Percentiles rank a stretch among this genome's conserved stretches.
Evolutionary conservation across 2,329 filamentous ascomycete species (phyloP).

Genomic region (Sporothrix phasma): DNA sequence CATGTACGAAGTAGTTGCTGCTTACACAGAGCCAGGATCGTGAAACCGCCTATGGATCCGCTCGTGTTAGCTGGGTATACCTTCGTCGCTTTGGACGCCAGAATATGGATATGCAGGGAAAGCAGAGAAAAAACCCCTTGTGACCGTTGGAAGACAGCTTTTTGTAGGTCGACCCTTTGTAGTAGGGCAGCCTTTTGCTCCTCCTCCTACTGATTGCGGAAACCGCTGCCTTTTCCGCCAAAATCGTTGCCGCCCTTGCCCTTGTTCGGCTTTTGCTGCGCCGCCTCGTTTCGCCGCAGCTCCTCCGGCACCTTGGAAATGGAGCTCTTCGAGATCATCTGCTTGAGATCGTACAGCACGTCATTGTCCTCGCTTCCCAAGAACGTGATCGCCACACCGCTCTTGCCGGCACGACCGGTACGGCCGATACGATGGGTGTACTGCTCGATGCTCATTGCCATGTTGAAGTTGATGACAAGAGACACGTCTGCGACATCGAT

Average conservation of each 20-base stretch:
- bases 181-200: neutral
- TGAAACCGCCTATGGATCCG: too few relatives aligned
- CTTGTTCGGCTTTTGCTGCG: conserved; percentile 63
- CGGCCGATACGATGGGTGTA: conserved; percentile 96
- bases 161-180: too few relatives aligned
- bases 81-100: too few relatives aligned
- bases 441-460: conserved; percentile 83
- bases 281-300: conserved; percentile 75
- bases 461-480: conserved; percentile 97
- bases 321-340: conserved; percentile 86
- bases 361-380: conserved; percentile 82
- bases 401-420: conserved; percentile 95
- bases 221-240: neutral
- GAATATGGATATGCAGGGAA: too few relatives aligned
- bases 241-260: conserved; percentile 18
- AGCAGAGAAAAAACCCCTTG: neutral
- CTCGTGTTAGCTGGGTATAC: too few relatives aligned
- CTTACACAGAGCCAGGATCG: too few relatives aligned
- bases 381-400: conserved; percentile 92
- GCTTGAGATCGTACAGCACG: conserved; percentile 86
- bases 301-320: conserved; percentile 89
- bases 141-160: neutral
- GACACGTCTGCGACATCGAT: conserved; percentile 93
- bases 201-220: neutral
- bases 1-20: too few relatives aligned